A percentile compares a stretch with the other conserved stretches of the same genome.
Conservation (phyloP, 2,329 filamentous ascomycete species). For the Aspergillus texensis region DNA sequence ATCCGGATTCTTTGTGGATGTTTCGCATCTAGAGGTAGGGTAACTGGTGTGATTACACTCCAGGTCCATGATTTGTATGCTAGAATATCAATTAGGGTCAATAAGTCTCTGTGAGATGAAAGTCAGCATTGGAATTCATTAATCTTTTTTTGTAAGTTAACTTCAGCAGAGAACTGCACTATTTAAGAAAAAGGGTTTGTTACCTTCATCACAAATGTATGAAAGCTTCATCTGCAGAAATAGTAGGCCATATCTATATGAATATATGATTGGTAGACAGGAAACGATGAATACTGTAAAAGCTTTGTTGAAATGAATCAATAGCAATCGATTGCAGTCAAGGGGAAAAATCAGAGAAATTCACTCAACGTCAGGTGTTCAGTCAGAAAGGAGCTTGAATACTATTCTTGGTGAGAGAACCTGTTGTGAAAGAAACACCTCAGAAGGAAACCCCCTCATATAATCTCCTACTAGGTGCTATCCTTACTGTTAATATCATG, state of each 20-base stretch:
- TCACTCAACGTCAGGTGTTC: not conserved
- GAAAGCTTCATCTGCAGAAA: not conserved
- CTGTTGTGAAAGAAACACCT: not conserved
- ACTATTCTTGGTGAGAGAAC: not conserved
- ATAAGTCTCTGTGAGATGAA: not conserved
- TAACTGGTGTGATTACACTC: not conserved
- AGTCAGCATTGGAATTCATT: not conserved
- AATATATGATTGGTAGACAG: not conserved
- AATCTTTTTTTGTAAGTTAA: no score
- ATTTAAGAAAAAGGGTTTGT: not conserved
- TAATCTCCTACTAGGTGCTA: not conserved
- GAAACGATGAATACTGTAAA: not conserved
- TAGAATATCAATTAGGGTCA: not conserved
- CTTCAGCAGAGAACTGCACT: not conserved
- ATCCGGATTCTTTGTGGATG: not conserved
- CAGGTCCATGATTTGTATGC: not conserved
- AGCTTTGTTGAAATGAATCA: not conserved
- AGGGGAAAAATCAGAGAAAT: not conserved
- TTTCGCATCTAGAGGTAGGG: not conserved
- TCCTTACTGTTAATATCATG: not conserved
- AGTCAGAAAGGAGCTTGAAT: not conserved
- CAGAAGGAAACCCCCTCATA: not conserved
- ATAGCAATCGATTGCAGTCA: not conserved
- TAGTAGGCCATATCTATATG: not conserved
- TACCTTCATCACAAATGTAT: not conserved